Evolutionary conservation across 768 basidiomycete species (phyloP), one percentile per base, ranked within the genome.

Genomic region (Hirschioporus abietinus): DNA sequence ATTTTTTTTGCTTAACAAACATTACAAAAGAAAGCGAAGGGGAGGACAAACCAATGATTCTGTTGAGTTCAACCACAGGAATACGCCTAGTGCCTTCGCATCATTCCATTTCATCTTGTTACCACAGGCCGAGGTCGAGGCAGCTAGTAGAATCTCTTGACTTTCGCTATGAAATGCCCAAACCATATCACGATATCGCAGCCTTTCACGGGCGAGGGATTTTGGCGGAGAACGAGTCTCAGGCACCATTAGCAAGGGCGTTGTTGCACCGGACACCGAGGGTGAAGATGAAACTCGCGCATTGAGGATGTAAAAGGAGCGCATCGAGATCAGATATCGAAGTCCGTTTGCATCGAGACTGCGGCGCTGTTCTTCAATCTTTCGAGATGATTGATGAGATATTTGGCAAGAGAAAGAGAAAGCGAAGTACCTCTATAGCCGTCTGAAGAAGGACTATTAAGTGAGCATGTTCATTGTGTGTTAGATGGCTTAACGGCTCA

Each of bases 151-250:
- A 60, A 98, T 75, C 20, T 91, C 93, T 72, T 99, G 95, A 72
- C 89, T 93, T 76, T 97, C 95, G 73, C 95, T 97, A 71, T 97
- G 92, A 74, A 91, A 96, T 0, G 96, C 96, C 96, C 96, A 99
- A 27, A 98, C 83, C 80, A 98, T 93, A 75, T 99, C 96, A 35
- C 97, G 87, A 76, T 91, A 95, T 24, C 93, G 87, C 61, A 96
- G 82, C n/a, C 93, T 84, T 72, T 90, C 87, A 71, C 93, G 80
- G 71, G 86, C 82, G 30, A 83, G 87, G 57, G 85, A 83, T 68
- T 78, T 78, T 36, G 79, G 78, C n/a, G 80, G 79, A 17, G 80
- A 73, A 1, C 75, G 69, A 35, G 75, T 3, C 12, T 52, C 42
- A 15, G 20, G 42, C 12, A 1, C 5, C 15, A 20, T 12, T 52